These are phyloP conservation scores for Teunomyces tritomae DNA, from an alignment of 805 yeast genomes.

Conservation along the genomic window DNA sequence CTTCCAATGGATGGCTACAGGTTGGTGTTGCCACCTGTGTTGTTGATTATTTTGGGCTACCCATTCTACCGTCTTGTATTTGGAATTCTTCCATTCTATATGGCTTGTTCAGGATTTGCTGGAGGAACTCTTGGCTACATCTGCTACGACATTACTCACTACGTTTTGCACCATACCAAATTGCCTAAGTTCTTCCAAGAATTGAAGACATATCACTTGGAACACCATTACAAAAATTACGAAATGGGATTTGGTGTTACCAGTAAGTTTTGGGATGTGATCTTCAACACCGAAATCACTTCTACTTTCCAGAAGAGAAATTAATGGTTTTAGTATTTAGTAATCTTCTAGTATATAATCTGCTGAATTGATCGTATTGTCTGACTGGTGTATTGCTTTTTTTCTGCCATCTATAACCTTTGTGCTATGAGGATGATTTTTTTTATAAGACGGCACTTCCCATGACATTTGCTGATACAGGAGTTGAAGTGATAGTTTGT, in stretches of 20 bases:
- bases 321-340: conserved; percentile 7
- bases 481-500: conserved; percentile 3
- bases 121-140: conserved; percentile 96
- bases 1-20: conserved; percentile 94
- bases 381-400: neutral
- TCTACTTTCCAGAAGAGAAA: conserved; percentile 45
- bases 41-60: conserved; percentile 65
- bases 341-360: conserved; percentile 1
- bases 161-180: conserved; percentile 83
- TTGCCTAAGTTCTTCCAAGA: conserved; percentile 76
- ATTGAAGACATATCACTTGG: conserved; percentile 87
- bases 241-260: conserved; percentile 98
- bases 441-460: neutral
- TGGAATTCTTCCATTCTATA: conserved; percentile 68
- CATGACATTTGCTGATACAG: neutral
- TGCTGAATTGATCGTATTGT: neutral
- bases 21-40: conserved; percentile 94
- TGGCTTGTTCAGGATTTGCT: conserved; percentile 90
- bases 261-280: conserved; percentile 87
- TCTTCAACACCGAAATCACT: conserved; percentile 78
- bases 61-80: conserved; percentile 86
- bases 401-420: neutral
- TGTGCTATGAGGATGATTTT: neutral
- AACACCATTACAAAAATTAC: conserved; percentile 96
- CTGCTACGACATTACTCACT: conserved; percentile 90